Evolutionary conservation across 1,284 basidiomycete species (phyloP), one percentile per base, ranked within the genome.

Genomic region (Xanthoconium separans): DNA sequence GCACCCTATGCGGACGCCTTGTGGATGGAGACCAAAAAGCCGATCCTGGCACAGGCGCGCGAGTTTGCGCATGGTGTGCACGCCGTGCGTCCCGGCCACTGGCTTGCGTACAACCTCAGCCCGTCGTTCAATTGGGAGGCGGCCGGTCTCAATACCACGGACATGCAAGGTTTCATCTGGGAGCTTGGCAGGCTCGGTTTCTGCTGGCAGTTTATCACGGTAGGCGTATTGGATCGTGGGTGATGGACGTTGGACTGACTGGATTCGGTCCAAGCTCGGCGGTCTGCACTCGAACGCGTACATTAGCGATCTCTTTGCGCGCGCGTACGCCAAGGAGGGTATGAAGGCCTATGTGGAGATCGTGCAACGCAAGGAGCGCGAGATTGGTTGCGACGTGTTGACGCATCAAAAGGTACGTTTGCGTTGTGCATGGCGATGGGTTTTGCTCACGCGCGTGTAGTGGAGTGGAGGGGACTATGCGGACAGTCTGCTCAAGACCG

Each of bases 11-110:
- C 93, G 39, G 95, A 98, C 72, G 75, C 95, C 51, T 70, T 95
- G 60, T 95, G 94, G 94, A 96, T 97, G 94, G 96, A 99, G 81
- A 99, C 97, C 58, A 95, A 95, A 80, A 90, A 84, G 67, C 96
- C 96, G n/a, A 96, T 98, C 73, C 77, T 96, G 47, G 75, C 86
- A 1, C 96, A 99, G 75, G 97, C 96, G 33, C 84, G 84, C 68
- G 93, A 98, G 77, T 99, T 99, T 67, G 88, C 95, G 10, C 79
- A 82, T 18, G 93, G 94, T 50, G 93, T 98, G 37, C 92, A 91
- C 63, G 83, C 84, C 29, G 87, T 77, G 47, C 80, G 82, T 65
- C 93, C 93, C 2, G 83, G 88, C 36, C 91, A 96, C 64, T 97
- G 94, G 95, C 78, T 98, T 53, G 89, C 93, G 33, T 98, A 98